Conservation (phyloP, 257 asterid genomes). For the Solanum commersonii region DNA sequence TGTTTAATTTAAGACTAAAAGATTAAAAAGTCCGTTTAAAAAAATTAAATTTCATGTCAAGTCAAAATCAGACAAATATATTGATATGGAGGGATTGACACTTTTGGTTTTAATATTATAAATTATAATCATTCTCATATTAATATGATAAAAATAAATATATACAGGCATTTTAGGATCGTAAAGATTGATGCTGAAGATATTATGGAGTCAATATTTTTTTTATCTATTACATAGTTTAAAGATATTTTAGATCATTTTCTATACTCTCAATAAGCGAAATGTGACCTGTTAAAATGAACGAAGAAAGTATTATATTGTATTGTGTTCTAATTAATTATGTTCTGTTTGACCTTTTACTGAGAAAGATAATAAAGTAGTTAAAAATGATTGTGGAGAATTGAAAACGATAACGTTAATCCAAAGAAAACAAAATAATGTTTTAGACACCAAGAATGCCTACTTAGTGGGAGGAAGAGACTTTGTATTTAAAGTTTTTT, state of each 20-base stretch:
- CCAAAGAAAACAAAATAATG: background rate
- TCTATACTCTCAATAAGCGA: too few relatives aligned
- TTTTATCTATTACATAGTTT: fast-evolving
- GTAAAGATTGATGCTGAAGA: background rate
- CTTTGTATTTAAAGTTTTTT: background rate
- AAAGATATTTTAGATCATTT: background rate
- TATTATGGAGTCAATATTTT: too few relatives aligned
- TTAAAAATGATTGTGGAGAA: background rate
- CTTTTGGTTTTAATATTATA: background rate
- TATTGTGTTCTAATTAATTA: background rate
- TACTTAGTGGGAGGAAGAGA: background rate
- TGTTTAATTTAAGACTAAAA: background rate
- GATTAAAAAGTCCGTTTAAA: too few relatives aligned
- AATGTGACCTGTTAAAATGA: too few relatives aligned
- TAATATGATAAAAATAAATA: too few relatives aligned
- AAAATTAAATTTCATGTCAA: background rate
- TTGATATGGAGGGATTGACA: background rate
- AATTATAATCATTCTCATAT: too few relatives aligned
- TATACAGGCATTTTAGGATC: too few relatives aligned
- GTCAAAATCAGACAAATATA: fast-evolving
- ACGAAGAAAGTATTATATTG: background rate
- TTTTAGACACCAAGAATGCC: background rate
- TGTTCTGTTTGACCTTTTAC: background rate
- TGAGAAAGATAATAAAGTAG: background rate
- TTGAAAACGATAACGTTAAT: background rate